phyloP scores from a whole-genome alignment of 192 early-diverging fungal genomes.

The Coemansia sp. region DNA sequence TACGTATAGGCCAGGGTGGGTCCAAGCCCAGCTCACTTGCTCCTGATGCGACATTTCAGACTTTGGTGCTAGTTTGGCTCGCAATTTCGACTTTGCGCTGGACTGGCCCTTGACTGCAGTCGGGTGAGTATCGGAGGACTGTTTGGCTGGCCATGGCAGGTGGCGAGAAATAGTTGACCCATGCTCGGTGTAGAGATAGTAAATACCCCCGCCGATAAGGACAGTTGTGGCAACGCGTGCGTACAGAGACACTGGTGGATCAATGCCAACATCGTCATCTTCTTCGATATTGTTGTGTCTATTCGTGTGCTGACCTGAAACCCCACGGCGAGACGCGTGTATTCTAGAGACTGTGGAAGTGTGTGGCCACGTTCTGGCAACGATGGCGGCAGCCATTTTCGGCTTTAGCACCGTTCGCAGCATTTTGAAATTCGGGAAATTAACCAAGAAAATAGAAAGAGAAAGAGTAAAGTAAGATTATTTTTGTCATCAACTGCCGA shows the following conservation, averaged over 20 bases:
- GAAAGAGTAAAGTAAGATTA: background rate
- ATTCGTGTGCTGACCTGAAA: background rate
- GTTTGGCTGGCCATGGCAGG: slow-evolving; percentile 20
- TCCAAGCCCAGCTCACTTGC: slow-evolving; percentile 53
- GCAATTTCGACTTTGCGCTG: slow-evolving; percentile 15
- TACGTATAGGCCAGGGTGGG: slow-evolving; percentile 42
- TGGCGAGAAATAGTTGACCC: slow-evolving; percentile 9
- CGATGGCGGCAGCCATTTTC: background rate
- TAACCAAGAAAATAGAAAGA: background rate
- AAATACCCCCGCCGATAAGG: slow-evolving; percentile 26
- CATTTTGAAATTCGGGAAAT: background rate
- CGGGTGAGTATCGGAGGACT: background rate
- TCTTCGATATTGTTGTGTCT: background rate
- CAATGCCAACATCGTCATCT: slow-evolving; percentile 24
- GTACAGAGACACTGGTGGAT: slow-evolving; percentile 30
- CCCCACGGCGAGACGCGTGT: background rate
- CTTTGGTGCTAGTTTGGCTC: slow-evolving; percentile 19
- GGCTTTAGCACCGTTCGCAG: background rate
- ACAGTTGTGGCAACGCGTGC: slow-evolving; percentile 30
- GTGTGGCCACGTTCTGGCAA: background rate
- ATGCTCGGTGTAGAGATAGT: slow-evolving; percentile 40
- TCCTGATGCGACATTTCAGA: slow-evolving; percentile 23
- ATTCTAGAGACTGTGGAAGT: background rate
- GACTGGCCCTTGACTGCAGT: slow-evolving; percentile 5
- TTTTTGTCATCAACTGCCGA: too few species aligned